phyloP scores from a whole-genome alignment of 768 basidiomycete species.

The Calvatia gigantea region DNA sequence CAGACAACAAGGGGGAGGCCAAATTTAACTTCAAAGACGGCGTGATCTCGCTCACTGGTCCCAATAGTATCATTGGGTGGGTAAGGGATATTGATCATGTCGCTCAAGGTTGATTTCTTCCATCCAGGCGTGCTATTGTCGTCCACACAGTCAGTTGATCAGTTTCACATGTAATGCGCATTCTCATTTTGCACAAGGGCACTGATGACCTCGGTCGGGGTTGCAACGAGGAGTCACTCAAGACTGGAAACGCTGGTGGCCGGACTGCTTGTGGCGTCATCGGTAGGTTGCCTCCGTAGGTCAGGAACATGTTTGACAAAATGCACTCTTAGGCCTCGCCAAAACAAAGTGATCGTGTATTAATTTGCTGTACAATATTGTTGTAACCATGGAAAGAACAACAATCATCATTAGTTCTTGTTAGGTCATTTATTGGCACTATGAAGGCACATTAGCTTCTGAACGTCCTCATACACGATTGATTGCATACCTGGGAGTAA shows the following conservation, averaged over 20 bases:
- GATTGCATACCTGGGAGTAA: slow-evolving; percentile 44
- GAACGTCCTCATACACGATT: not conserved
- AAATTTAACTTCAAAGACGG: slow-evolving; percentile 55
- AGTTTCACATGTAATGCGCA: not conserved
- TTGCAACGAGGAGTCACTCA: slow-evolving; percentile 61
- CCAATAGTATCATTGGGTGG: slow-evolving; percentile 66
- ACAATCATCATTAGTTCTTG: not conserved
- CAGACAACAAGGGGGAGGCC: slow-evolving; percentile 56
- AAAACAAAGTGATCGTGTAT: slow-evolving; percentile 2
- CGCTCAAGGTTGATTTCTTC: not conserved
- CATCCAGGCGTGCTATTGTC: slow-evolving; percentile 63
- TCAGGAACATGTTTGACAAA: not conserved
- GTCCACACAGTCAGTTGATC: slow-evolving; percentile 56
- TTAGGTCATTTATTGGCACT: slow-evolving; percentile 16
- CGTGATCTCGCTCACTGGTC: slow-evolving; percentile 65
- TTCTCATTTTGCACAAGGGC: slow-evolving; percentile 37
- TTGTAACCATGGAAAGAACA: slow-evolving; percentile 1
- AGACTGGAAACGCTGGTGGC: slow-evolving; percentile 76
- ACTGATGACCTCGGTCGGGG: slow-evolving; percentile 80
- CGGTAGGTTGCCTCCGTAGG: slow-evolving; percentile 33
- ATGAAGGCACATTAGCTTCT: not conserved
- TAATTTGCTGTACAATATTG: slow-evolving; percentile 4
- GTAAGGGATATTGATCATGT: not conserved
- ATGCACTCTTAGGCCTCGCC: slow-evolving; percentile 1
- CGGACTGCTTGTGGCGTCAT: slow-evolving; percentile 83